A percentile compares a stretch with the other conserved stretches of the same genome.
phyloP scores from a whole-genome alignment of 257 asterid genomes.

The Vinca minor region DNA sequence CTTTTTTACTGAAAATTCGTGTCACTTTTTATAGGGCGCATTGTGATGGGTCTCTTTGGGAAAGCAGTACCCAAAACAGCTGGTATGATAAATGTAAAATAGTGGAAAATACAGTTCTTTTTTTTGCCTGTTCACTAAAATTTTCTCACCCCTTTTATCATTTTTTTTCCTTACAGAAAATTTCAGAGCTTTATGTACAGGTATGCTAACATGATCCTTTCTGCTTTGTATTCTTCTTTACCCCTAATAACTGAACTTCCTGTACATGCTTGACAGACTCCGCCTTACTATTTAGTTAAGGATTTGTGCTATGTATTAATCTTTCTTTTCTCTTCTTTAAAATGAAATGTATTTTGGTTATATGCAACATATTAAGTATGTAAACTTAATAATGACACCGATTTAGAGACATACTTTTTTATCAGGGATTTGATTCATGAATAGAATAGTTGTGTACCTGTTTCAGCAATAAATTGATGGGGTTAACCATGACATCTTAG shows the following conservation, averaged over 20 bases:
- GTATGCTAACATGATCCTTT: constrained; percentile 20
- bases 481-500: not conserved
- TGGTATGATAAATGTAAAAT: constrained; percentile 38
- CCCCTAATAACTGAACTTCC: too few species aligned
- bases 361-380: not conserved
- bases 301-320: not conserved
- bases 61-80: constrained; percentile 89
- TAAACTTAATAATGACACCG: not conserved
- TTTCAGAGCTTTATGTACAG: constrained; percentile 90
- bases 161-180: constrained; percentile 54
- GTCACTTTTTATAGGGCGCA: constrained; percentile 39
- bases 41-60: constrained; percentile 89
- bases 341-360: not conserved
- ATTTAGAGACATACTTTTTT: too few species aligned
- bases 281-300: not conserved
- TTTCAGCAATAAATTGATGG: not conserved
- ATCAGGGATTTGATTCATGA: not conserved
- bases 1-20: not conserved
- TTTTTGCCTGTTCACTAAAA: not conserved
- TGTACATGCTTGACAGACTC: too few species aligned
- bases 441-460: not conserved
- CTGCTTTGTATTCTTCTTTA: not conserved
- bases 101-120: constrained; percentile 10
- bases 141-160: constrained; percentile 14
- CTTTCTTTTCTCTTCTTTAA: too few species aligned